Base-by-base conservation (phyloP, 768 basidiomycete species). In the Sporobolomyces roseus region DNA sequence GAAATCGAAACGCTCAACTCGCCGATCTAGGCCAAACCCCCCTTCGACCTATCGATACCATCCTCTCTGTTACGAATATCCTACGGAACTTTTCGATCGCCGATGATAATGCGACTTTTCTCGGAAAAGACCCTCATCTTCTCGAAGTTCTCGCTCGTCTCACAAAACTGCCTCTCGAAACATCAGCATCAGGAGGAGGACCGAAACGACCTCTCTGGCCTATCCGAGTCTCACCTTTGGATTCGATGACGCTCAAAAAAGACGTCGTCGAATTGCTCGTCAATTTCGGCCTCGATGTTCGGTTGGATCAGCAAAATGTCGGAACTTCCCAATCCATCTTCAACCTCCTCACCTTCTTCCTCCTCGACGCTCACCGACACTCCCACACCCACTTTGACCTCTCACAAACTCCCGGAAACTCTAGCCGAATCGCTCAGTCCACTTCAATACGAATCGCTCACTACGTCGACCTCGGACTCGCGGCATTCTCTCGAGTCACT, bases 71-170 rank as follows among this genome's bases (percentile, higher is more conserved):
- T 60, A 78, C 87, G 51, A 92, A 89, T 77, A 85, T 97, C 75
- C 81, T 97, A 61, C 89, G 91, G 52, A 96, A 94, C 80, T 82
- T 96, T 73, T 85, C 89, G n/a, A 80, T 86, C 68, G 81, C 87
- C 65, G 80, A 79, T 10, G 88, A 93, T 71, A 94, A 94, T 74
- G 78, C 83, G 68, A 80, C 81, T 50, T 85, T 84, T 74, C 81
- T 94, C 74, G 83, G 86, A 2, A 83, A 80, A 46, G 86, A 90
- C 66, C 83, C 84, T 9, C 82, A 86, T 56, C 77, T 89, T 17
- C 78, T 91, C 41, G 84, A 86, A 73, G 74, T 89, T 32, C 74
- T 93, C 55, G 81, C 92, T 32, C 87, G 87, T 1, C 35, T 72
- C 66, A 78, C 61, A 43, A 63, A 48, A 54, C 73, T 56, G 9